These are phyloP conservation scores for Lepidium aucheri DNA, from an alignment of 345 rosid genomes.

Conservation along the genomic window DNA sequence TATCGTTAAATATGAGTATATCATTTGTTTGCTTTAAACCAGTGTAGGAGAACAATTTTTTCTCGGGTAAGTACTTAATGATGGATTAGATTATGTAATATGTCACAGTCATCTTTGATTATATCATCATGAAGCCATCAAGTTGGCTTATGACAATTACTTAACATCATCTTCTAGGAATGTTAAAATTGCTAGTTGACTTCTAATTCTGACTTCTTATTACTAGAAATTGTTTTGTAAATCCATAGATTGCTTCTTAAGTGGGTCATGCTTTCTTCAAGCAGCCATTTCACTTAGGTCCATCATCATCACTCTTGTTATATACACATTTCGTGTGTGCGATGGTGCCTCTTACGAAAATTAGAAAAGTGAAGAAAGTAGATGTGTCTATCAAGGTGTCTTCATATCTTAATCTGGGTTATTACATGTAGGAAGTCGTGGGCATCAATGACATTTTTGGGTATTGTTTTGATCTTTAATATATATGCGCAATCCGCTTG, in stretches of 20 bases:
- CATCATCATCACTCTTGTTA: conserved; percentile 12
- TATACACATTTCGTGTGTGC: conserved; percentile 37
- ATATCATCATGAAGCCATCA: background rate
- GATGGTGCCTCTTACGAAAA: conserved; percentile 11
- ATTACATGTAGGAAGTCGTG: too few species aligned
- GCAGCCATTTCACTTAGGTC: conserved; percentile 28
- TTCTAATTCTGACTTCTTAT: background rate
- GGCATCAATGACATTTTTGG: too few species aligned
- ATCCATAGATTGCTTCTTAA: background rate
- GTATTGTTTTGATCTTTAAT: too few species aligned
- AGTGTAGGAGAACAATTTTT: background rate
- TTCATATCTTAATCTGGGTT: too few species aligned
- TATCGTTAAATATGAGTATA: background rate
- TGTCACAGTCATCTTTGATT: background rate
- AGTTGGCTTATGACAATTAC: background rate
- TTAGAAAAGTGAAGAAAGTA: too few species aligned
- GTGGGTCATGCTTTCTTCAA: conserved; percentile 40
- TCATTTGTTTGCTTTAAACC: background rate
- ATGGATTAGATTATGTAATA: background rate
- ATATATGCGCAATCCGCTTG: too few species aligned
- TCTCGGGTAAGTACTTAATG: background rate
- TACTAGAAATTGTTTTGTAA: background rate
- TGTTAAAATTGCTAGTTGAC: background rate
- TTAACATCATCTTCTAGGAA: background rate
- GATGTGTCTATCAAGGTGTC: too few species aligned